Conservation (phyloP, 352 stramenopile species). For the Phytopythium litorale region DNA sequence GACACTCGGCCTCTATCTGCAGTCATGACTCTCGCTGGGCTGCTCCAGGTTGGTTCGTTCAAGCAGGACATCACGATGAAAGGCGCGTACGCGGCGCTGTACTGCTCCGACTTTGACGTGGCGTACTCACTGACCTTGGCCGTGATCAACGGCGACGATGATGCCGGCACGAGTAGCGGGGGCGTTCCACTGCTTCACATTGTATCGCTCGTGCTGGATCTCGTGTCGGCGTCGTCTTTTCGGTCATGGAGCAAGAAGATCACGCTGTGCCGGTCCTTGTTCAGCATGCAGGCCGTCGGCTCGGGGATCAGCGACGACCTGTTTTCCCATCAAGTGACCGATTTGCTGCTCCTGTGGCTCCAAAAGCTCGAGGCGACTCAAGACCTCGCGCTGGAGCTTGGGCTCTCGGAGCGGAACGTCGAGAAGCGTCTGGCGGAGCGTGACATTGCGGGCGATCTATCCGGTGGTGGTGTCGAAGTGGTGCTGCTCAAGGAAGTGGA, state of each 20-base stretch:
- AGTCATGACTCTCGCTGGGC: slow-evolving; percentile 42
- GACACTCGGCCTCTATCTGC: slow-evolving; percentile 28
- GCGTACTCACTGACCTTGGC: slow-evolving; percentile 42
- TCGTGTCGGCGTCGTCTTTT: slow-evolving; percentile 61
- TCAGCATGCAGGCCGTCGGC: slow-evolving; percentile 17
- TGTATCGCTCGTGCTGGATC: slow-evolving; percentile 60
- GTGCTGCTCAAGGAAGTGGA: slow-evolving; percentile 60
- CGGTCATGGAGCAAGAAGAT: slow-evolving; percentile 57
- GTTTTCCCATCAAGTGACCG: slow-evolving; percentile 45
- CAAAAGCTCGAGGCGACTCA: slow-evolving; percentile 56
- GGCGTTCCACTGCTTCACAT: slow-evolving; percentile 34
- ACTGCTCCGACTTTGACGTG: slow-evolving; percentile 64
- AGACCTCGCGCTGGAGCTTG: slow-evolving; percentile 49
- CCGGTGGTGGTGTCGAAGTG: slow-evolving; percentile 24
- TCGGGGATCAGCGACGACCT: slow-evolving; percentile 14
- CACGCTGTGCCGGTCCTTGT: slow-evolving; percentile 30
- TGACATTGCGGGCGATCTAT: slow-evolving; percentile 8
- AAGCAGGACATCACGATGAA: slow-evolving; percentile 56
- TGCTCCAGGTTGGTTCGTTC: slow-evolving; percentile 38
- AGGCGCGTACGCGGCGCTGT: slow-evolving; percentile 60
- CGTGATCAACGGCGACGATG: slow-evolving; percentile 23
- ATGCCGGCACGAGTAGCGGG: slow-evolving; percentile 7
- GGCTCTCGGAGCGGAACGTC: slow-evolving; percentile 57
- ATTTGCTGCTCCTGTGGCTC: slow-evolving; percentile 42
- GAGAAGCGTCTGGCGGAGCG: slow-evolving; percentile 36